Percentiles rank a stretch among this genome's conserved stretches.
phyloP scores from a whole-genome alignment of 192 early-diverging fungal genomes.

The Coemansia aciculifera region DNA sequence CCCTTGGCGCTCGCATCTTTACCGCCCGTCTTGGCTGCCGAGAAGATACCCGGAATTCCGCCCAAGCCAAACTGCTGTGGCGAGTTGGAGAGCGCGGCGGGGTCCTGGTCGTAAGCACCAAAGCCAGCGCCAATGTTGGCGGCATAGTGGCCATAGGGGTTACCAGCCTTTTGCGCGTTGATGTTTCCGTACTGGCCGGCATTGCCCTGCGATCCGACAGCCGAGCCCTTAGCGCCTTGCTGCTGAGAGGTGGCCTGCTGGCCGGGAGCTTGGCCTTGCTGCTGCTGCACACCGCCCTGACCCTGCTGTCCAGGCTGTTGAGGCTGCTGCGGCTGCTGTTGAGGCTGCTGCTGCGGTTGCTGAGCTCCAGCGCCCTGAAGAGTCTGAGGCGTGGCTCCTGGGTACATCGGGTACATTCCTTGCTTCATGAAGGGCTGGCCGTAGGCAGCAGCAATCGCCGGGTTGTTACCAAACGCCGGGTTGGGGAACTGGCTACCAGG shows the following conservation, averaged over 20 bases:
- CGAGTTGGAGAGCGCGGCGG: slow-evolving; percentile 40
- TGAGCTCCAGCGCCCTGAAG: slow-evolving; percentile 38
- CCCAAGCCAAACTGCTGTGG: slow-evolving; percentile 51
- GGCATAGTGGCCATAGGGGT: slow-evolving; percentile 51
- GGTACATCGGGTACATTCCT: slow-evolving; percentile 85
- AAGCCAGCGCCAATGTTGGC: slow-evolving; percentile 50
- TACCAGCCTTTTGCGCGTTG: slow-evolving; percentile 49
- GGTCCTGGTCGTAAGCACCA: slow-evolving; percentile 50
- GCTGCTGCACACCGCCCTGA: slow-evolving; percentile 23
- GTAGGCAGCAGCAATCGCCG: slow-evolving; percentile 64
- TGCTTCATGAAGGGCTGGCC: slow-evolving; percentile 93
- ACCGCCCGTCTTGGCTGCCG: slow-evolving; percentile 35
- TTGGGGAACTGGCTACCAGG: slow-evolving; percentile 78
- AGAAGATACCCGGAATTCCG: slow-evolving; percentile 51
- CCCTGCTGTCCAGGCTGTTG: slow-evolving; percentile 30
- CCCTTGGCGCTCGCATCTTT: slow-evolving; percentile 42
- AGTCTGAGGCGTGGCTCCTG: slow-evolving; percentile 31
- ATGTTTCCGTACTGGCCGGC: slow-evolving; percentile 42
- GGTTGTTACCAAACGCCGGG: slow-evolving; percentile 70
- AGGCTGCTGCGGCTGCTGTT: slow-evolving; percentile 27
- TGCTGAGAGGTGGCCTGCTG: slow-evolving; percentile 38
- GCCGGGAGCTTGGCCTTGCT: slow-evolving; percentile 20
- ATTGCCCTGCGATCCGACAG: slow-evolving; percentile 24
- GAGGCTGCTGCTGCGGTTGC: slow-evolving; percentile 36
- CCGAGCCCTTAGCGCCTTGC: slow-evolving; percentile 36